Conservation (phyloP, 768 basidiomycete species). For the Asterophora parasitica region DNA sequence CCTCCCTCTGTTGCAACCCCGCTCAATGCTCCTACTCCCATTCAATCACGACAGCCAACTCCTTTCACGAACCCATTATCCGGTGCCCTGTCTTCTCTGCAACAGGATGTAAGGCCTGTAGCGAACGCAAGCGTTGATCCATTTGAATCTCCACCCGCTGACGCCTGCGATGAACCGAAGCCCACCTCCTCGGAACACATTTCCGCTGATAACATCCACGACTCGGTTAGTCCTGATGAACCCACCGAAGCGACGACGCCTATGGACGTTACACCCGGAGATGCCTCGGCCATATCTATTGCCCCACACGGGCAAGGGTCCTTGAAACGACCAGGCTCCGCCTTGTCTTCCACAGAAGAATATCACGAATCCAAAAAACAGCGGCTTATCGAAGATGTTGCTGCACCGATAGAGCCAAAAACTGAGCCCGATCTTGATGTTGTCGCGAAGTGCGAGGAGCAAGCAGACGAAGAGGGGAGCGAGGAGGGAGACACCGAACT, state of each 20-base stretch:
- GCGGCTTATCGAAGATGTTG: constrained; percentile 3
- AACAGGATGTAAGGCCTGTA: neutral
- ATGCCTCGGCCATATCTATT: neutral
- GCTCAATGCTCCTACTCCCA: neutral
- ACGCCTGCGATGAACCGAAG: neutral
- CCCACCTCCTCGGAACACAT: neutral
- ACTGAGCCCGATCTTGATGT: constrained; percentile 3
- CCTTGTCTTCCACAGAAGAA: neutral
- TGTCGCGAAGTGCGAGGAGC: neutral
- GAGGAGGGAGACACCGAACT: constrained; percentile 32
- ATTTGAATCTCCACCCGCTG: neutral
- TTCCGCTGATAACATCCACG: neutral
- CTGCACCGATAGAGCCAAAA: neutral
- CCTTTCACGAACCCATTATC: neutral
- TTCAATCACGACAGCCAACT: neutral
- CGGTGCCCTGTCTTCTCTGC: neutral
- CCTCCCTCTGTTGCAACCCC: neutral
- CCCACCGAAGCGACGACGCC: constrained; percentile 8
- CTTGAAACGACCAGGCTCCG: constrained; percentile 11
- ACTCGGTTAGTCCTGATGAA: constrained; percentile 1
- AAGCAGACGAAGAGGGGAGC: constrained; percentile 28
- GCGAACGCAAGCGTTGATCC: neutral
- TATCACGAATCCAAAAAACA: constrained; percentile 10
- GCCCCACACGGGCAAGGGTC: constrained; percentile 2
- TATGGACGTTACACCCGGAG: neutral